These are phyloP conservation scores for Rosa lucieae DNA, from an alignment of 306 rosid species.

Conservation along the genomic window DNA sequence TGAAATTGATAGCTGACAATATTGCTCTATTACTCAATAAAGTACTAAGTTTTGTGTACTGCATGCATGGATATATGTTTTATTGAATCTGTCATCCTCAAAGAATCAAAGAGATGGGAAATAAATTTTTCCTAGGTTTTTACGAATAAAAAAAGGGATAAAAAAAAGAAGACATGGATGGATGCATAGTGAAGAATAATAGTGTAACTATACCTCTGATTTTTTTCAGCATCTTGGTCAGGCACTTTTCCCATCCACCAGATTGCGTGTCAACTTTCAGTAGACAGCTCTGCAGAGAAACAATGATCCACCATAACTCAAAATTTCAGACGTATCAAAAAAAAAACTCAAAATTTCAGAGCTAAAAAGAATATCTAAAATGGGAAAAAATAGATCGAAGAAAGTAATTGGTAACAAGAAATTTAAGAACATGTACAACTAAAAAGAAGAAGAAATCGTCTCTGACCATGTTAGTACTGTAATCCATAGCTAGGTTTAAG, in stretches of 20 bases:
- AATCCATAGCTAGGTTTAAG: neutral
- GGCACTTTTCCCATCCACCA: slow-evolving; percentile 18
- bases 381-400: neutral
- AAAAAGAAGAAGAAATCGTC: neutral
- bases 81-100: neutral
- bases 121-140: neutral
- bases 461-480: slow-evolving; percentile 6
- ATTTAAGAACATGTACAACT: neutral
- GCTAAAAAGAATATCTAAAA: neutral
- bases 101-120: neutral
- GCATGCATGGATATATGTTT: neutral
- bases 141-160: neutral
- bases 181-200: neutral
- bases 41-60: neutral
- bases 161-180: neutral
- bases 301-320: neutral
- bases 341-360: neutral
- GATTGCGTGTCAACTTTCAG: slow-evolving; percentile 17
- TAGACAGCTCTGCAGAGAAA: slow-evolving; percentile 7
- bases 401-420: neutral
- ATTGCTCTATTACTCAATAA: neutral
- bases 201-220: neutral
- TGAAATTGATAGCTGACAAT: neutral
- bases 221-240: slow-evolving; percentile 20
- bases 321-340: neutral